phyloP scores from a whole-genome alignment of 768 basidiomycete genomes.

The Trametopsis cervina region DNA sequence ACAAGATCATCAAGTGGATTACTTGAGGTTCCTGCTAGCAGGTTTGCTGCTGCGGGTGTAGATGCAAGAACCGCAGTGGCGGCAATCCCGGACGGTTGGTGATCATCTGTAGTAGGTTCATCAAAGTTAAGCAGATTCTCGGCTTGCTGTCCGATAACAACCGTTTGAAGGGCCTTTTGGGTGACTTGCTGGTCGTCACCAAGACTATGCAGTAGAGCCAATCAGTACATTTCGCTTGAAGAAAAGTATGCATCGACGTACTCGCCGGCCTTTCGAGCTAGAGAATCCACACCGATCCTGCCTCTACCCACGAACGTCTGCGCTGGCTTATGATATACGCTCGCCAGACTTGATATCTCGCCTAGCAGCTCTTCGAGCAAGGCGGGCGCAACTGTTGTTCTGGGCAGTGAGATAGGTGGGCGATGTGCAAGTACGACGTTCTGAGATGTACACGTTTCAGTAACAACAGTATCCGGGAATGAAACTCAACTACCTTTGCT shows the following conservation, averaged over 20 bases:
- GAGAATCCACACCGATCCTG: conserved; percentile 74
- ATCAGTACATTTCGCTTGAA: not conserved
- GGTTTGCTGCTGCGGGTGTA: conserved; percentile 66
- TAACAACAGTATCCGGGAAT: too few species aligned
- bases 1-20: conserved; percentile 93
- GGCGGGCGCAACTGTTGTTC: conserved; percentile 82
- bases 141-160: conserved; percentile 85
- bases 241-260: conserved; percentile 26
- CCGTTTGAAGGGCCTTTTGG: conserved; percentile 85
- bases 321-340: conserved; percentile 95
- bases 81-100: conserved; percentile 68
- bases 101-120: conserved; percentile 53
- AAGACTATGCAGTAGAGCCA: conserved; percentile 27
- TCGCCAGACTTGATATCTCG: conserved; percentile 85
- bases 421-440: conserved; percentile 85
- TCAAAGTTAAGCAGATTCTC: conserved; percentile 96
- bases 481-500: conserved; percentile 59
- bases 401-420: conserved; percentile 90
- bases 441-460: conserved; percentile 34
- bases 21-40: conserved; percentile 71
- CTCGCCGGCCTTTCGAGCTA: conserved; percentile 60
- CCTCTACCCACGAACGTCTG: conserved; percentile 95
- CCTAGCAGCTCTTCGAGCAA: conserved; percentile 87
- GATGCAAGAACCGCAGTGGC: conserved; percentile 69
- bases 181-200: conserved; percentile 67